Percentiles rank a stretch among this genome's conserved stretches.
phyloP scores from a whole-genome alignment of 192 early-diverging fungal species.

The Linnemannia exigua region DNA sequence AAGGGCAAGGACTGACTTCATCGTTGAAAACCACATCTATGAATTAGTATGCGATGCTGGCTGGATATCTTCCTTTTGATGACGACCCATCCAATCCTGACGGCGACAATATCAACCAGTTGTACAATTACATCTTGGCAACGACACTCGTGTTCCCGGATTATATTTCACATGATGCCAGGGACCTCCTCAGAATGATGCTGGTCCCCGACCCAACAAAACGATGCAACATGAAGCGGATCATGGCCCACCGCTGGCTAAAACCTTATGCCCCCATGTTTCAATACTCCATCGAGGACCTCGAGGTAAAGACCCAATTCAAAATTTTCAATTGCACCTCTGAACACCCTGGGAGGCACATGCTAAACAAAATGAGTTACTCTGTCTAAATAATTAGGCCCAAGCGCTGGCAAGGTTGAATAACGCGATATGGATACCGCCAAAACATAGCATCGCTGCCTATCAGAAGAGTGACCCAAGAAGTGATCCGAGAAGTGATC shows the following conservation, averaged over 20 bases:
- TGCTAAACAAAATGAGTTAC: no score
- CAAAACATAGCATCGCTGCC: conserved; percentile 2
- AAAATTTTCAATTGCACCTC: not conserved
- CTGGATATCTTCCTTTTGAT: conserved; percentile 91
- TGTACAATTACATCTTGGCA: conserved; percentile 88
- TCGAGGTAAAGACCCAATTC: conserved; percentile 29
- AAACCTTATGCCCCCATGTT: conserved; percentile 65
- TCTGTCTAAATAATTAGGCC: conserved; percentile 20
- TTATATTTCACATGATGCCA: conserved; percentile 80
- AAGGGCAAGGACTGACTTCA: not conserved
- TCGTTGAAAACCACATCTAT: not conserved
- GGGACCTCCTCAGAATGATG: conserved; percentile 90
- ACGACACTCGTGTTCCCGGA: conserved; percentile 91
- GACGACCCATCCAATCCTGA: conserved; percentile 93
- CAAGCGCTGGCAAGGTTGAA: conserved; percentile 44
- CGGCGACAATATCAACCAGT: conserved; percentile 89
- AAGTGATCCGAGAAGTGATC: not conserved
- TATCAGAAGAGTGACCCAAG: no score
- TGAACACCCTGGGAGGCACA: not conserved
- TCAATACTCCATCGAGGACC: conserved; percentile 53
- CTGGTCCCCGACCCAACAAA: conserved; percentile 89
- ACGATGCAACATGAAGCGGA: conserved; percentile 79
- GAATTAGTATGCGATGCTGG: conserved; percentile 89
- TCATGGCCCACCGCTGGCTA: conserved; percentile 83
- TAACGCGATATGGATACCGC: conserved; percentile 46